Evolutionary conservation across 768 basidiomycete species (phyloP), one percentile per base, ranked within the genome.

Genomic region (Lentinula raphanica): DNA sequence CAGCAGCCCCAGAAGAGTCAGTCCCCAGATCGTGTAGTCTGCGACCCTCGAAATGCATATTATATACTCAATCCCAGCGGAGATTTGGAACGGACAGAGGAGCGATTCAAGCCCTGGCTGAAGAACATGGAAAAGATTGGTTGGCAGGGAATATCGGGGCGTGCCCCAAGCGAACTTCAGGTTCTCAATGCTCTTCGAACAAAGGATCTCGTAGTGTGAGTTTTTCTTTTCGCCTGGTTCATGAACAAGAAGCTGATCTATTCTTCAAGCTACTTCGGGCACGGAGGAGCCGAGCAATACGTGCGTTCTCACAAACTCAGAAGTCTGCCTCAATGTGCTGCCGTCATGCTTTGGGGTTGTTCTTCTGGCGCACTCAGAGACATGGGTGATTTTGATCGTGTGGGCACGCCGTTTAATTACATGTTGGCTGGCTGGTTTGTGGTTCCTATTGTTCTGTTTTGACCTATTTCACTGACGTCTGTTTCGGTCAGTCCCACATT

Each of bases 281-380:
- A 99, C 65, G 94, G 94, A 2, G 95, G 95, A 6, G 95, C 85
- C 1, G 95, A 98, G 67, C 96, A 98, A 64, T 99, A 96, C 66
- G 79, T 92, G 6, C 87, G 92, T 2, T 92, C 94, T 2, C 88
- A 91, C 68, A 90, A 87, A 65, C 84, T 99, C 54, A 80, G 92
- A 7, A 82, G 87, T 59, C 77, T 98, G 32, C 80, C 82, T 1
- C 78, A 80, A n/a, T 98, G 97, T 68, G 95, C 97, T 6, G 88
- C 88, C 13, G 90, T 91, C 1, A 94, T 98, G 92, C 81, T 99
- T 3, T 99, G 96, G 97, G 97, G 97, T 0, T 99, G 97, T 76
- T 99, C 97, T 0, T 98, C 95, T 0, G 97, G 96, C 9, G 73
- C 82, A 1, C 70, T 99, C 61, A 80, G 82, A 56, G 92, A 96